phyloP scores from a whole-genome alignment of 805 yeast genomes.

The Starmerella bombi region DNA sequence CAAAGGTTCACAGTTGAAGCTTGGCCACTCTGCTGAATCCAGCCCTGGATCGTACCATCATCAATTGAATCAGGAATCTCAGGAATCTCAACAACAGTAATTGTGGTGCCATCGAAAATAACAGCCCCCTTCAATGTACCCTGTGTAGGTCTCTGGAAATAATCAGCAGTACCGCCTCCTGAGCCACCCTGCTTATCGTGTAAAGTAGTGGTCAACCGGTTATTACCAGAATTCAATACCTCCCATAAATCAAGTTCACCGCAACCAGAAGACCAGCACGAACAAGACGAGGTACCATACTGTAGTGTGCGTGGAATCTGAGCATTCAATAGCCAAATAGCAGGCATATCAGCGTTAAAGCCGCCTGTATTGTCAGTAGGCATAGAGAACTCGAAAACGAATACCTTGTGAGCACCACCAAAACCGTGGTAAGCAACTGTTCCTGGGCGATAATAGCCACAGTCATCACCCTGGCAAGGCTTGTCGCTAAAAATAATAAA shows the following conservation, averaged over 20 bases:
- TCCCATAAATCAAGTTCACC: slow-evolving; percentile 96
- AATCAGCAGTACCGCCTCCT: slow-evolving; percentile 84
- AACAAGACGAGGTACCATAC: slow-evolving; percentile 73
- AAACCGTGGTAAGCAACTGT: slow-evolving; percentile 94
- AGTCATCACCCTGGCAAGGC: slow-evolving; percentile 33
- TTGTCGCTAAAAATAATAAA: slow-evolving; percentile 60
- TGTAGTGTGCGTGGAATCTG: slow-evolving; percentile 93
- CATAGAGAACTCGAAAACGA: slow-evolving; percentile 89
- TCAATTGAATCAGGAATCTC: slow-evolving; percentile 45
- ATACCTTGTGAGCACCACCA: slow-evolving; percentile 69
- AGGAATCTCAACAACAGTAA: slow-evolving; percentile 47
- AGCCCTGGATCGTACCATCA: slow-evolving; percentile 37
- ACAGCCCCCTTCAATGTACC: slow-evolving; percentile 81
- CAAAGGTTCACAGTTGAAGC: slow-evolving; percentile 27
- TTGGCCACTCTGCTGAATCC: slow-evolving; percentile 33
- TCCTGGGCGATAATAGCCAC: slow-evolving; percentile 78
- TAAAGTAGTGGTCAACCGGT: slow-evolving; percentile 56
- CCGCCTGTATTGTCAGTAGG: slow-evolving; percentile 44
- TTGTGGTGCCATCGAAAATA: slow-evolving; percentile 44
- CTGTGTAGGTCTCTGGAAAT: slow-evolving; percentile 71
- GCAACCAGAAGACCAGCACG: slow-evolving; percentile 95
- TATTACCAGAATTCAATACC: slow-evolving; percentile 63
- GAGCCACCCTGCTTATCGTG: slow-evolving; percentile 70
- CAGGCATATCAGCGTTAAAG: slow-evolving; percentile 88
- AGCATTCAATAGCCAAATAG: slow-evolving; percentile 90